Base-by-base conservation (phyloP, 1,284 basidiomycete genomes). In the Entoloma clypeatum region DNA sequence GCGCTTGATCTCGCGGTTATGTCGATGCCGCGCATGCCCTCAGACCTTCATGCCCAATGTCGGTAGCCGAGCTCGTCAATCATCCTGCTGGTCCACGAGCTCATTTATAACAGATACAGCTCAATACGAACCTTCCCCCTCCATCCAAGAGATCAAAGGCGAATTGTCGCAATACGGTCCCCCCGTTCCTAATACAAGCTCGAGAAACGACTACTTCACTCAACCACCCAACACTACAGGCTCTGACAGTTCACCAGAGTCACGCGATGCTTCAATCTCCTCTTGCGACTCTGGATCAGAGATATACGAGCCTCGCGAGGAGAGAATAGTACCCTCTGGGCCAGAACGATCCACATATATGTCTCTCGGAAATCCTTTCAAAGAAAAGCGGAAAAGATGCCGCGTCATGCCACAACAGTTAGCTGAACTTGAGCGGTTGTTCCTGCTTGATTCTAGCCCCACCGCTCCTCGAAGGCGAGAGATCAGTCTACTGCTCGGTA, bases 391-490 rank as follows among this genome's bases (percentile, higher is more conserved):
- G 42, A 89, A 87, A 57, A 75, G 86, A 24, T 82, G 77, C 9
- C 76, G 86, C 11, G 84, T 88, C 29, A 87, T 80, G 1, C 80
- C 81, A 24, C 81, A 85, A 41, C 86, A 90, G 51, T 74, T 88
- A 10, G 68, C 73, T 1, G 79, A 84, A 45, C 66, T 90, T 23
- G 86, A 90, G 53, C 72, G 68, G 3, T 77, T 79, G 50, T 90
- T 89, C 56, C 61, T 75, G 11, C 54, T 65, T 36, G 83, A 89
- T 59, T 71, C 78, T 31, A 84, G 77, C 52, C 86, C 86, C 9
- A 83, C 81, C 3, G 80, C 82, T 4, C 71, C 72, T 5, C 72
- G 78, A 37, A 69, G 86, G 36, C 76, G 77, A 46, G 85, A 87
- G 53, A 87, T 90, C 40, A 79, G 82, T 43, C 74, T 80, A 24